Percentiles rank a stretch among this genome's conserved stretches.
Evolutionary conservation across 257 asterid species (phyloP).

Genomic region (Ligustrum vulgare): DNA sequence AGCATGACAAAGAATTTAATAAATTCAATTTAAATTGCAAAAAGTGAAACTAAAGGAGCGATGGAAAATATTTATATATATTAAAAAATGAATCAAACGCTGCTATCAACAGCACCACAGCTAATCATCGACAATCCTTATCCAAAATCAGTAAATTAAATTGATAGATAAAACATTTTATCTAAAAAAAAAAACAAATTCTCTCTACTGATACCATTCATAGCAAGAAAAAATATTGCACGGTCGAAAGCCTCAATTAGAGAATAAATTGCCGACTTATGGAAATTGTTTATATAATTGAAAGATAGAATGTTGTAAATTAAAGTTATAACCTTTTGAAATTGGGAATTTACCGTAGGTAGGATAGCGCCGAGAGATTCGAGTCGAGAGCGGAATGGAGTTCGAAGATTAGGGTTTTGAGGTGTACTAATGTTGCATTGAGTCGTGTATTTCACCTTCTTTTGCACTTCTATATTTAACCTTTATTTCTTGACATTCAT

Average conservation of each 20-base stretch:
- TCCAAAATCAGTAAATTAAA: not conserved
- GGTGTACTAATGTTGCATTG: too few species aligned
- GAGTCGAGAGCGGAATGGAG: not conserved
- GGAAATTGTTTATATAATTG: not conserved
- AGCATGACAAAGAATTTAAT: not conserved
- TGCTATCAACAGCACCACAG: not conserved
- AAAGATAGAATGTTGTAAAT: not conserved
- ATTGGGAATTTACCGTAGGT: not conserved
- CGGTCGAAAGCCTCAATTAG: not conserved
- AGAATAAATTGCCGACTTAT: not conserved
- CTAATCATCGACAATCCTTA: not conserved
- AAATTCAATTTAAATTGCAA: not conserved
- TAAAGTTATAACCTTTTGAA: not conserved
- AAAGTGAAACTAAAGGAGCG: not conserved
- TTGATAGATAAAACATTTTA: not conserved
- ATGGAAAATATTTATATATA: not conserved
- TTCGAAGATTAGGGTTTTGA: conserved; percentile 29
- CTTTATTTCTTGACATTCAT: too few species aligned
- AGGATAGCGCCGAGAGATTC: conserved; percentile 16
- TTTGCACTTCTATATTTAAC: too few species aligned
- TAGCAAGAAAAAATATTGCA: not conserved
- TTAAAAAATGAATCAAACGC: not conserved
- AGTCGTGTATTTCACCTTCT: too few species aligned
- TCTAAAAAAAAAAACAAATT: not conserved
- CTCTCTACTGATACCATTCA: not conserved